Base-by-base conservation (phyloP, 108 stramenopile genomes). In the Cylindrotheca fusiformis region DNA sequence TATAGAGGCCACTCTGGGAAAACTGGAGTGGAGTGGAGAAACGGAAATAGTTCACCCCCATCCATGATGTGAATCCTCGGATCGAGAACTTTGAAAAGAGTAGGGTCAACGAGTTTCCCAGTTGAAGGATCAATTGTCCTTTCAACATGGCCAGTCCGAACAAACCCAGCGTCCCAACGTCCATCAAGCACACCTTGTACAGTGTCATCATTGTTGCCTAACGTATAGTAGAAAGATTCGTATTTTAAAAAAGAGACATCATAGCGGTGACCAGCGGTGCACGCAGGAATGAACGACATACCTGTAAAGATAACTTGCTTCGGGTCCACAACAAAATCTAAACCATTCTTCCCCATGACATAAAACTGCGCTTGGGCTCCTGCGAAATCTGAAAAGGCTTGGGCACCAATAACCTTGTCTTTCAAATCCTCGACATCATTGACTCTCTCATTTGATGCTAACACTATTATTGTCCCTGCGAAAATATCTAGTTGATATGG, bases 111-210 rank as follows among this genome's bases (percentile, higher is more conserved):
- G 17, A 58, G 8, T 33, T 59, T 47, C 0, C 61, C 61, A 19
- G 2, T 54, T 1, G 3, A 2, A 1, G 6, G 2, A 29, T 70
- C 57, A 20, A 61, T 63, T 30, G 69, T 70, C 3, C 51, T 36
- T 26, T 70, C 69, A 18, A 70, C 31, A 46, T 63, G 60, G 23
- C 60, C 62, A 8, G 69, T 70, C 25, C 69, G 60, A n/a, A 70
- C 32, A 33, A 70, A 70, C 23, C 69, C 69, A 1, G 55, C 61
- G 45, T 70, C 69, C 20, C 60, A 63, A 1, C 52, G 19, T 27
- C 69, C 61, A 48, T 63, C 41, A 6, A 70, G 10, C 1, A 70
- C 69, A 20, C 68, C 68, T 5, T 51, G 32, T 2, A 69, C 59
- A 2, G 55, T 31, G 21, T 56, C 31, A 12, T 25, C 56, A 24